phyloP scores from a whole-genome alignment of 441 rosid species.

The Eutrema salsugineum region DNA sequence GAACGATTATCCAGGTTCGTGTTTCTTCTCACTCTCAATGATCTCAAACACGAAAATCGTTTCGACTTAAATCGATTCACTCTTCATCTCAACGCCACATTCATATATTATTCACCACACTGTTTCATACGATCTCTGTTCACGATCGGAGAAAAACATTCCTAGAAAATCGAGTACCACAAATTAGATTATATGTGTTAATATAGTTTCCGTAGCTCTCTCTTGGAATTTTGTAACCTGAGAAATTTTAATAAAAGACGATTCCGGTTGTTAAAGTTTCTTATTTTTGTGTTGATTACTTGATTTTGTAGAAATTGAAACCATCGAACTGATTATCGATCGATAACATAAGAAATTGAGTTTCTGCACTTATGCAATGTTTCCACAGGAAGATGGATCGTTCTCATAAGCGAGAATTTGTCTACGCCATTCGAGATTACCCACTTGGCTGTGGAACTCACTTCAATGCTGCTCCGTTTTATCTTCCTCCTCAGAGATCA shows the following conservation, averaged over 20 bases:
- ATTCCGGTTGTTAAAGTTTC: not conserved
- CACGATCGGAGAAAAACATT: not conserved
- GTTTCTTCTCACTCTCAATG: not conserved
- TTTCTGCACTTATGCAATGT: not conserved
- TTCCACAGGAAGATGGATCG: conserved; percentile 1
- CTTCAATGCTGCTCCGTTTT: too few relatives aligned
- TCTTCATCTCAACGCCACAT: not conserved
- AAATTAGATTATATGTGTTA: not conserved
- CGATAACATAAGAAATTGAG: not conserved
- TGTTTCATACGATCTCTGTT: not conserved
- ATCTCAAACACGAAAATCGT: not conserved
- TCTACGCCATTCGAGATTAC: conserved; percentile 9
- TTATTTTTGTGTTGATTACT: not conserved
- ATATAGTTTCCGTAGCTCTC: not conserved
- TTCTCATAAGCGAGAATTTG: not conserved
- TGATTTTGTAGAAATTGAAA: not conserved
- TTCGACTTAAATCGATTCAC: not conserved
- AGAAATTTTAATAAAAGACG: not conserved
- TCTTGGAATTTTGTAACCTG: not conserved
- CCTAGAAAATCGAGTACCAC: not conserved
- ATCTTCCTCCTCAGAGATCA: not conserved
- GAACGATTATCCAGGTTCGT: not conserved
- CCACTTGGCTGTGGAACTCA: conserved; percentile 23
- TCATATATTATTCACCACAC: not conserved
- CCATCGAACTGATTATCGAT: not conserved